Conservation (phyloP, 1,139 yeast genomes). For the Geotrichum cucujoidarum region DNA sequence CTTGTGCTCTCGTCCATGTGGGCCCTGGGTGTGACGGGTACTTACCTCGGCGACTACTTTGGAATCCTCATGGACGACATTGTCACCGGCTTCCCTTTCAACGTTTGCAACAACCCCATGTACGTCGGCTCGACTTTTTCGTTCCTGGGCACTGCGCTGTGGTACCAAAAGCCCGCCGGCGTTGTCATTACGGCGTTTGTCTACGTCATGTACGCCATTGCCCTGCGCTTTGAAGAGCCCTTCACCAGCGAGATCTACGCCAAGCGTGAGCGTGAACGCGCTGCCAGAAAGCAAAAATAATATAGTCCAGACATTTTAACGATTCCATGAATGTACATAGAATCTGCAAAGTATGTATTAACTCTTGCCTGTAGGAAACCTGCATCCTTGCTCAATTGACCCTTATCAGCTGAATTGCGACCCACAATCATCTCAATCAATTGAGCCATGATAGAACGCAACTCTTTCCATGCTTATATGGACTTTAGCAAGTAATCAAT, state of each 20-base stretch:
- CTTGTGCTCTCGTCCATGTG: slow-evolving; percentile 84
- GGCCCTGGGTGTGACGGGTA: slow-evolving; percentile 92
- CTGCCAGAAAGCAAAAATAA: slow-evolving; percentile 17
- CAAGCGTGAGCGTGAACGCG: slow-evolving; percentile 46
- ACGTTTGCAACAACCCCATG: slow-evolving; percentile 89
- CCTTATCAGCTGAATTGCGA: no score
- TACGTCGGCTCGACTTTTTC: slow-evolving; percentile 87
- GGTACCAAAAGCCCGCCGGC: slow-evolving; percentile 89
- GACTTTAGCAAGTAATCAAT: no score
- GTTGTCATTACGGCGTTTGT: slow-evolving; percentile 67
- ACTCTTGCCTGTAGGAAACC: no score
- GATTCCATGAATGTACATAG: no score
- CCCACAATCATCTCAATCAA: no score
- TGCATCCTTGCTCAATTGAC: no score
- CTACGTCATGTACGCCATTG: slow-evolving; percentile 74
- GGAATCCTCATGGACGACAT: slow-evolving; percentile 89
- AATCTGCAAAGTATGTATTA: no score
- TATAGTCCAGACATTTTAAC: no score
- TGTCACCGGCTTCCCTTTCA: slow-evolving; percentile 94
- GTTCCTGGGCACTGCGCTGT: slow-evolving; percentile 84
- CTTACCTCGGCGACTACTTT: slow-evolving; percentile 94
- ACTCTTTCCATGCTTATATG: no score
- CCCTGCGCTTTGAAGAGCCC: slow-evolving; percentile 88
- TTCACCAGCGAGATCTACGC: slow-evolving; percentile 88
- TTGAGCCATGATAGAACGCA: no score